Percentiles rank a stretch among this genome's conserved stretches.
Conservation (phyloP, 352 stramenopile genomes). For the Globisporangium cystogenes region DNA sequence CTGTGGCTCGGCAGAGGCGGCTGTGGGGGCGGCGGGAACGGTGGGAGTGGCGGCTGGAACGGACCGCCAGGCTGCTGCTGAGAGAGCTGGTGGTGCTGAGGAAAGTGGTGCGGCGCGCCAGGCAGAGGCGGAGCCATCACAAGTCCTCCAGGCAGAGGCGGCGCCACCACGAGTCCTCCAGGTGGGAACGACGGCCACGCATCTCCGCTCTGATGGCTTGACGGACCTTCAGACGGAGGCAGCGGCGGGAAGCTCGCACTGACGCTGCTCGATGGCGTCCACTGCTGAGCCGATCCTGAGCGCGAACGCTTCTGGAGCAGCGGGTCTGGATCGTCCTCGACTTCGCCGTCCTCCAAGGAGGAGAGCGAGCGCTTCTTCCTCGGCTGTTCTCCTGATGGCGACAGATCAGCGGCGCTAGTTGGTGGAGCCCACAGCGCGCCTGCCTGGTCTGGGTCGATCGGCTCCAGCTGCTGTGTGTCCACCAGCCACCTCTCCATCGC, state of each 20-base stretch:
- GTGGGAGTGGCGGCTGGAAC: conserved; percentile 8
- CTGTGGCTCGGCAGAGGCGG: background rate
- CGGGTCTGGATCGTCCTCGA: conserved; percentile 20
- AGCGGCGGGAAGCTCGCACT: conserved; percentile 1
- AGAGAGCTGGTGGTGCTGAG: background rate
- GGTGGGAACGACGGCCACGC: background rate
- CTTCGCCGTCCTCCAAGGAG: conserved; percentile 50
- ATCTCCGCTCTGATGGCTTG: background rate
- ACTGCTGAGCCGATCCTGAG: background rate
- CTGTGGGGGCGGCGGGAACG: background rate
- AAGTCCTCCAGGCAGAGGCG: background rate
- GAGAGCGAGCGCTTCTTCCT: conserved; percentile 8
- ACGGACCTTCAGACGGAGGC: background rate
- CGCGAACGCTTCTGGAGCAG: background rate
- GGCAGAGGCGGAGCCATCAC: background rate
- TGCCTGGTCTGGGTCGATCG: conserved; percentile 26
- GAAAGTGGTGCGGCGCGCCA: background rate
- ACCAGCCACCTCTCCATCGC: conserved; percentile 51
- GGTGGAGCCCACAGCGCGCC: conserved; percentile 25
- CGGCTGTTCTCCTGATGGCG: background rate
- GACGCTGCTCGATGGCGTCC: background rate
- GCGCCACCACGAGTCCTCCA: background rate
- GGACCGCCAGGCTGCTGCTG: background rate
- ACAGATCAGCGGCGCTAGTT: background rate
- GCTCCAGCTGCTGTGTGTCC: conserved; percentile 49